phyloP scores from a whole-genome alignment of 306 rosid genomes.

The Casuarina glauca region DNA sequence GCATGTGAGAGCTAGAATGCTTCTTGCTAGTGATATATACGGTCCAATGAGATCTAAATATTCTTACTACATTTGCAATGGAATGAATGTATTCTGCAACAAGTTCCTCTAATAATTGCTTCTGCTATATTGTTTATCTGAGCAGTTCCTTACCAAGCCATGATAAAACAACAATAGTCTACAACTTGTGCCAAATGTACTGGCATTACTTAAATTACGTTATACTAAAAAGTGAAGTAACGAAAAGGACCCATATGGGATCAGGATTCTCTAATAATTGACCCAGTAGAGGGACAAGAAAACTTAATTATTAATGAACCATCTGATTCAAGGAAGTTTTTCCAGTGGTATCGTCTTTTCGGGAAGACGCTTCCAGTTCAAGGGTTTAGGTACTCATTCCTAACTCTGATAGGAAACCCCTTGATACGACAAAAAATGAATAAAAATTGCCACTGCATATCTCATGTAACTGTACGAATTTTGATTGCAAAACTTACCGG shows the following conservation, averaged over 20 bases:
- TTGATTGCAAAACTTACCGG: too few species aligned
- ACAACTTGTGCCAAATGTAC: not conserved
- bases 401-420: not conserved
- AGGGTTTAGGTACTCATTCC: not conserved
- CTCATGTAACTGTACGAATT: too few species aligned
- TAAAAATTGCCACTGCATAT: not conserved
- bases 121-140: not conserved
- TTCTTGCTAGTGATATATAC: conserved; percentile 45
- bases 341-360: not conserved
- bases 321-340: not conserved
- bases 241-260: not conserved
- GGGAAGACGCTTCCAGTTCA: not conserved
- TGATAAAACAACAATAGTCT: not conserved
- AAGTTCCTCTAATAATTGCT: not conserved
- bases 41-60: not conserved
- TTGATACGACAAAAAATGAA: not conserved
- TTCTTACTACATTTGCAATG: not conserved
- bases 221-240: not conserved
- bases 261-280: not conserved
- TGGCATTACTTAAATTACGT: not conserved
- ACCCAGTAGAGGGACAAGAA: not conserved
- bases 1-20: conserved; percentile 92
- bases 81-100: not conserved
- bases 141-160: not conserved
- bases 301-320: too few species aligned